A percentile compares a stretch with the other conserved stretches of the same genome.
Conservation (phyloP, 108 stramenopile species). For the Skeletonema menzelii region DNA sequence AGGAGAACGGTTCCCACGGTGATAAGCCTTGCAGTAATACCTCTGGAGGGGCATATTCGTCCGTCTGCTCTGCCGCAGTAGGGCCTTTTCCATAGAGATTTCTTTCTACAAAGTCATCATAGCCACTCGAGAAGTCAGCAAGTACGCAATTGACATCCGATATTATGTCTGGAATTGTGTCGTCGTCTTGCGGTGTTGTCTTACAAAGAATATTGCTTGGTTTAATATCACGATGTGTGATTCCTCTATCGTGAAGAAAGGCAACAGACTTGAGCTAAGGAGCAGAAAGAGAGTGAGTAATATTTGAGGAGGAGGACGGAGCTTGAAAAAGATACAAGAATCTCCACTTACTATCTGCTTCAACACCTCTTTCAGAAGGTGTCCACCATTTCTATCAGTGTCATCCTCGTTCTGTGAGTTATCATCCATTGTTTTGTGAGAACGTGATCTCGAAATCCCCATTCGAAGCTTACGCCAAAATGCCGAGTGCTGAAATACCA, state of each 20-base stretch:
- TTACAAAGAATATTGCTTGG: conserved; percentile 79
- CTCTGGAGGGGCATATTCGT: conserved; percentile 87
- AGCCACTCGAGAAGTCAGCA: conserved; percentile 78
- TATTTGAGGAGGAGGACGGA: background rate
- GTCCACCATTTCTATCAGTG: background rate
- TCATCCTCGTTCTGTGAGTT: background rate
- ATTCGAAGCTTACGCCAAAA: conserved; percentile 72
- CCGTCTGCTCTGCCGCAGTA: conserved; percentile 63
- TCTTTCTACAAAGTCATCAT: conserved; percentile 63
- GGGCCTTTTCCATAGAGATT: conserved; percentile 76
- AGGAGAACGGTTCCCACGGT: conserved; percentile 61
- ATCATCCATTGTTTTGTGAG: background rate
- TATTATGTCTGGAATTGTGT: conserved; percentile 31
- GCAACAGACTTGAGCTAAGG: conserved; percentile 54
- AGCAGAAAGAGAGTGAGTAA: background rate
- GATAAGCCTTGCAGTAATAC: conserved; percentile 40
- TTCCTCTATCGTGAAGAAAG: conserved; percentile 63
- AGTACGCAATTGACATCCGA: conserved; percentile 52
- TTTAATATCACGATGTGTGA: conserved; percentile 82
- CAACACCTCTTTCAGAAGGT: conserved; percentile 51
- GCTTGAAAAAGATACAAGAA: background rate
- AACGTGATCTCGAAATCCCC: conserved; percentile 17
- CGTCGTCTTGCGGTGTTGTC: conserved; percentile 25
- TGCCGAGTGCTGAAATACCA: conserved; percentile 72
- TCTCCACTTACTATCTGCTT: conserved; percentile 47